Evolutionary conservation across 768 basidiomycete species (phyloP).

Genomic region (Lactifluus piperatus): DNA sequence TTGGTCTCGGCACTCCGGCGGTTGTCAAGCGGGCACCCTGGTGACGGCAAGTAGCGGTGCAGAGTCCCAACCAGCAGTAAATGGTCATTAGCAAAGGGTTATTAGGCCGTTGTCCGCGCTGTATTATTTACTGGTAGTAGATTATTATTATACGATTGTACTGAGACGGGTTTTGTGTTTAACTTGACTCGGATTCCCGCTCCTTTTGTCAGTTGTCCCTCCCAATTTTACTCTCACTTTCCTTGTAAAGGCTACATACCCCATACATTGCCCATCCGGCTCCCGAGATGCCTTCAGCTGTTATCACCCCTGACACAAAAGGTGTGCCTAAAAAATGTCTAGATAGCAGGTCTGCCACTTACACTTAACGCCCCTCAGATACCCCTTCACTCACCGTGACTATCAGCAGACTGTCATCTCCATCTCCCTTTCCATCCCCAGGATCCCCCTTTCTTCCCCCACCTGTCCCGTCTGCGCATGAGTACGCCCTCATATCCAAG

Average conservation of each 20-base stretch:
- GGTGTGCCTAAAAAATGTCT: neutral
- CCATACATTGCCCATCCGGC: neutral
- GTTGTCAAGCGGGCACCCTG: slow-evolving; percentile 3
- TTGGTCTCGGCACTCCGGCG: neutral
- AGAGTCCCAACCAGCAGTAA: neutral
- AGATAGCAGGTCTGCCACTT: neutral
- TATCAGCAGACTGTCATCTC: slow-evolving; percentile 36
- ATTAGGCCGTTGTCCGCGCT: neutral
- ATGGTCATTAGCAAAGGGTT: neutral
- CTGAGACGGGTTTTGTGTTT: neutral
- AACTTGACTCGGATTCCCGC: neutral
- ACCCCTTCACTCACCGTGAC: slow-evolving; percentile 14
- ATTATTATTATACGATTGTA: neutral
- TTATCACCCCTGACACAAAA: slow-evolving; percentile 18
- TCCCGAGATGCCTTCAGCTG: slow-evolving; percentile 3
- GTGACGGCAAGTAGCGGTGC: slow-evolving; percentile 5
- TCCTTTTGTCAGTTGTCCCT: neutral
- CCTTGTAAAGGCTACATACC: neutral
- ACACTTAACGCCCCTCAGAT: slow-evolving; percentile 7
- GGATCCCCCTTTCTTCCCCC: slow-evolving; percentile 62
- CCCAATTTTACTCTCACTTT: neutral
- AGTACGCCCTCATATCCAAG: slow-evolving; percentile 46
- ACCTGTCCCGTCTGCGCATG: slow-evolving; percentile 56
- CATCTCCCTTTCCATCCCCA: slow-evolving; percentile 50
- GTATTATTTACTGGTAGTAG: neutral